These are phyloP conservation scores for Prunus armeniaca DNA, from an alignment of 306 rosid species.

Conservation along the genomic window DNA sequence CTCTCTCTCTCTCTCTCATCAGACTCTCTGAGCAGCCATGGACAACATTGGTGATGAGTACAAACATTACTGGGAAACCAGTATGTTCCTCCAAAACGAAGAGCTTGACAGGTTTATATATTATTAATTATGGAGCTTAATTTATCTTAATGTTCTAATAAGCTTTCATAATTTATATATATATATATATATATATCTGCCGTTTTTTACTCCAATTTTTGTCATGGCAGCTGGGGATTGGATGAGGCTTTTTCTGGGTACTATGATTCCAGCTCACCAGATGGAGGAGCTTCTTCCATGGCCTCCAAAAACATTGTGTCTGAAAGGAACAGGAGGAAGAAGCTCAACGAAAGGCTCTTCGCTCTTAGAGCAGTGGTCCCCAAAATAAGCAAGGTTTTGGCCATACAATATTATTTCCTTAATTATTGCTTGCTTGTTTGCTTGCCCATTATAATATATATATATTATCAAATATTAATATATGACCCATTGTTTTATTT, in stretches of 20 bases:
- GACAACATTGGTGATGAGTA: slow-evolving; percentile 68
- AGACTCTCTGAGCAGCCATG: slow-evolving; percentile 30
- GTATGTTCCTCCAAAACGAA: slow-evolving; percentile 60
- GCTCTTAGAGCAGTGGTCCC: slow-evolving; percentile 97
- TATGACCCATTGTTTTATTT: not conserved
- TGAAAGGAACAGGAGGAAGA: slow-evolving; percentile 90
- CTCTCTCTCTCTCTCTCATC: not conserved
- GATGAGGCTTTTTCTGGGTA: slow-evolving; percentile 72
- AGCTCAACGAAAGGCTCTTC: slow-evolving; percentile 84
- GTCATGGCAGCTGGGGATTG: slow-evolving; percentile 56
- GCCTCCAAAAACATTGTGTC: slow-evolving; percentile 90
- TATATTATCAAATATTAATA: not conserved
- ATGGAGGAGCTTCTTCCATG: slow-evolving; percentile 75
- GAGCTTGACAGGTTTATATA: slow-evolving; percentile 64
- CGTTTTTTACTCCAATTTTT: not conserved
- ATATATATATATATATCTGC: not conserved
- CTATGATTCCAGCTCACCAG: slow-evolving; percentile 93
- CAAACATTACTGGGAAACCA: slow-evolving; percentile 69
- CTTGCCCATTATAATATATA: not conserved
- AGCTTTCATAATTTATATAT: too few species aligned
- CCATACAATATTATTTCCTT: not conserved
- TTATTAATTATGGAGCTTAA: too few species aligned
- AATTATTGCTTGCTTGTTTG: not conserved
- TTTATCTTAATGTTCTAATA: too few species aligned
- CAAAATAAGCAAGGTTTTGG: slow-evolving; percentile 73